Percentiles rank a stretch among this genome's conserved stretches.
Conservation (phyloP, 2,329 filamentous ascomycete species). For the Arachnomyces sp. region DNA sequence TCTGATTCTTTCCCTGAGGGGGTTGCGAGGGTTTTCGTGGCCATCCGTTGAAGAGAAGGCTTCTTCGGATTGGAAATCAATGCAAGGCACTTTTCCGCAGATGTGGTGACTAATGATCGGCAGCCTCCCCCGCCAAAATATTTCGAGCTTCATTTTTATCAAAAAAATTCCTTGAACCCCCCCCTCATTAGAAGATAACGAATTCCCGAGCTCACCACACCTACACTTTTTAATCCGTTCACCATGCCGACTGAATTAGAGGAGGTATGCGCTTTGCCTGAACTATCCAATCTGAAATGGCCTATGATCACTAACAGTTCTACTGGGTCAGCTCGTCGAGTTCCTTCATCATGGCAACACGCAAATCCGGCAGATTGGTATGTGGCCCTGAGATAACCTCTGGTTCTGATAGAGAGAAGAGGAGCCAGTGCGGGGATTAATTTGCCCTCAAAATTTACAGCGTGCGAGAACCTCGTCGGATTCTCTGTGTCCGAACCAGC, state of each 20-base stretch:
- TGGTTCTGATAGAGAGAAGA: neutral
- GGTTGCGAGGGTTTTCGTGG: no score
- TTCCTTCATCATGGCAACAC: slow-evolving; percentile 90
- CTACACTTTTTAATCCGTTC: neutral
- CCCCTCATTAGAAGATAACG: neutral
- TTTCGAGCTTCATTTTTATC: no score
- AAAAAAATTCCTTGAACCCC: no score
- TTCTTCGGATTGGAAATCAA: no score
- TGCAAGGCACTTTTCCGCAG: no score
- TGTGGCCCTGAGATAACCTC: slow-evolving; percentile 14
- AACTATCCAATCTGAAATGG: neutral
- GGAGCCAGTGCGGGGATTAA: slow-evolving; percentile 9
- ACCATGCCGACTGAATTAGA: slow-evolving; percentile 68
- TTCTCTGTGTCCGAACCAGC: slow-evolving; percentile 67
- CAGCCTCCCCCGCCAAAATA: no score
- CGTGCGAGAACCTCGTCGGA: slow-evolving; percentile 76
- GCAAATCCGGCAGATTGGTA: slow-evolving; percentile 75
- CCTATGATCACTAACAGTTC: no score
- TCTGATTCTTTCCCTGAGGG: no score
- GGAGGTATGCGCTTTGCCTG: slow-evolving; percentile 47
- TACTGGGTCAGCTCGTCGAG: slow-evolving; percentile 79
- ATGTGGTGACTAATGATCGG: no score
- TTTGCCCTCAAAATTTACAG: slow-evolving; percentile 35
- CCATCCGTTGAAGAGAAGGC: no score
- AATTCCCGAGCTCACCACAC: neutral